Conservation (phyloP, 495 filamentous ascomycete species). For the Trichoderma erinaceum region DNA sequence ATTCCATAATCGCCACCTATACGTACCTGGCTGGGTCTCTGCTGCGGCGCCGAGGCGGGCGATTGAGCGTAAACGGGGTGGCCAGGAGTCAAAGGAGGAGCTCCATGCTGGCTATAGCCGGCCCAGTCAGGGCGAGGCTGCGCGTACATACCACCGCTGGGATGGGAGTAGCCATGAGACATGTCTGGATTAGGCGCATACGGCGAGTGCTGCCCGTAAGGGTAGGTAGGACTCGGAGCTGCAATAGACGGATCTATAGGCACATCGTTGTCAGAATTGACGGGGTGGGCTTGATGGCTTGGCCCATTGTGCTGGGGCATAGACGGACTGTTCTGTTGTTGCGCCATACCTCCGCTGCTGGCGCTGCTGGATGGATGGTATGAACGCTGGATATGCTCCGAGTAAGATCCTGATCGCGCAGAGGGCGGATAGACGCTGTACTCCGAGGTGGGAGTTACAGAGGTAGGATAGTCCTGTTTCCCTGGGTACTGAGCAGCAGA, state of each 20-base stretch:
- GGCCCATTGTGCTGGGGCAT: constrained; percentile 50
- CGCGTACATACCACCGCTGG: constrained; percentile 53
- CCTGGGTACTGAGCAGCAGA: constrained; percentile 71
- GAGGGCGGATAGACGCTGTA: constrained; percentile 76
- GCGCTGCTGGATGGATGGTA: constrained; percentile 69
- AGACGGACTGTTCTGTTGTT: constrained; percentile 91
- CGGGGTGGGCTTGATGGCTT: constrained; percentile 53
- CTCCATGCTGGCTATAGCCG: constrained; percentile 61
- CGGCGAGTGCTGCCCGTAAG: constrained; percentile 68
- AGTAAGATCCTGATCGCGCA: constrained; percentile 72
- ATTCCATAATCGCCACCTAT: not conserved
- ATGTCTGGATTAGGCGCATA: constrained; percentile 79
- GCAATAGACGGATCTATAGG: constrained; percentile 99
- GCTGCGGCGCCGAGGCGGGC: constrained; percentile 48
- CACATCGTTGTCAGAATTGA: constrained; percentile 90
- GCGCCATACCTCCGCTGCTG: constrained; percentile 85
- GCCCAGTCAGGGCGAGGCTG: constrained; percentile 74
- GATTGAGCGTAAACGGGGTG: constrained; percentile 48
- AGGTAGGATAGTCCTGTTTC: constrained; percentile 68
- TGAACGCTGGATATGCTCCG: constrained; percentile 67
- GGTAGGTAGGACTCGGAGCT: constrained; percentile 84
- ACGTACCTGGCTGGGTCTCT: constrained; percentile 70
- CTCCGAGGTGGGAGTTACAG: constrained; percentile 81
- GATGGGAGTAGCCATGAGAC: constrained; percentile 60
- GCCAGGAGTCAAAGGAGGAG: constrained; percentile 46